phyloP scores from a whole-genome alignment of 139 green algal species.

The Coelastrella sp. region DNA sequence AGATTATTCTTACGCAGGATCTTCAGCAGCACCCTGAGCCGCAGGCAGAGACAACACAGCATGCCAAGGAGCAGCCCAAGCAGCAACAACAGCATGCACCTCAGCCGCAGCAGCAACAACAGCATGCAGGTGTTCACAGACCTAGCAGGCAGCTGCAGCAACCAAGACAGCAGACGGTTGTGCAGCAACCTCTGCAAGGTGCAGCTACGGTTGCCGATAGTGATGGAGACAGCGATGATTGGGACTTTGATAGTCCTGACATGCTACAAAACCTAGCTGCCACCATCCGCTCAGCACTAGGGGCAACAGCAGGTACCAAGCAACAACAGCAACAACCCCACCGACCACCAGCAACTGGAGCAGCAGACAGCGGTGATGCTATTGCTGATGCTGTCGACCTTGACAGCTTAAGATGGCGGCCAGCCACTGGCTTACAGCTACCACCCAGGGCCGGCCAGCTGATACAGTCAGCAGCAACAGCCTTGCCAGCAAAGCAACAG shows the following conservation, averaged over 20 bases:
- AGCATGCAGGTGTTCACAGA: too few species aligned
- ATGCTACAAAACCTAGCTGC: constrained; percentile 46
- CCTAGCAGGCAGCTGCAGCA: neutral
- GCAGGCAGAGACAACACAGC: neutral
- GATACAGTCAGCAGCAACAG: constrained; percentile 14
- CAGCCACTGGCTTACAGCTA: constrained; percentile 32
- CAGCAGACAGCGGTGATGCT: neutral
- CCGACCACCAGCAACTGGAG: constrained; percentile 16
- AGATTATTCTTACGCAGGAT: neutral
- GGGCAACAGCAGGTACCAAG: neutral
- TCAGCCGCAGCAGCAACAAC: too few species aligned
- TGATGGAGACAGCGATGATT: neutral
- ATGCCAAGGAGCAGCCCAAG: neutral
- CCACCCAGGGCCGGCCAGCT: constrained; percentile 1
- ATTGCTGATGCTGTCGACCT: neutral
- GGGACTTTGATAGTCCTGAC: constrained; percentile 21
- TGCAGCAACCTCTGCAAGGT: too few species aligned
- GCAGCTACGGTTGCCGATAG: too few species aligned
- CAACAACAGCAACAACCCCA: neutral
- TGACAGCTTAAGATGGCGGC: constrained; percentile 12
- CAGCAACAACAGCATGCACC: neutral
- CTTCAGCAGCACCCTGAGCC: neutral
- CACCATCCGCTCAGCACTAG: constrained; percentile 23
- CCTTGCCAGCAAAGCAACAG: neutral
- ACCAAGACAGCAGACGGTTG: neutral